Evolutionary conservation across 805 yeast genomes (phyloP), one percentile per base, ranked within the genome.

Genomic region (Clavispora santaluciae): DNA sequence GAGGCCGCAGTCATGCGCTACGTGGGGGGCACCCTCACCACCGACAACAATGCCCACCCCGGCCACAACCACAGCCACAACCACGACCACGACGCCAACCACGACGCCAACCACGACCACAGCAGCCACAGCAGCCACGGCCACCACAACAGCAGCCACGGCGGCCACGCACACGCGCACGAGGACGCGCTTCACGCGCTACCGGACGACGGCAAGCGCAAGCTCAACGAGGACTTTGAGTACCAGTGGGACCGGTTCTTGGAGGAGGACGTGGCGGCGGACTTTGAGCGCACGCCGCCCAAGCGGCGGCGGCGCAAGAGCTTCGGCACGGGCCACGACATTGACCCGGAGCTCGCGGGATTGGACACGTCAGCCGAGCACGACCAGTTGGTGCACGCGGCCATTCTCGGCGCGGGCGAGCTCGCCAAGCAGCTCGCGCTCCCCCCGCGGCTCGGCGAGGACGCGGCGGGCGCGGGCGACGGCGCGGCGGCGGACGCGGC

Each of bases 1-100:
- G 93, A 83, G 53, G 93, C 85, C 13, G 93, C 89, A 0, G 89
- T 85, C 13, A 71, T 84, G 77, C 73, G 76, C 41, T 76, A 77
- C 50, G 91, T 83, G 11, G 87, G 84, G 15, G 84, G 82, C 6
- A 74, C 81, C 1, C 59, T 82, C 31, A 77, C 69, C 13, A 18
- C 50, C 18, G 18, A 35, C 12, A 11, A 8, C 17, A 12, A 34
- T 21, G 15, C 8, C 12, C 6, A 15, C 22, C 8, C 23, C n/a
- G 11, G 11, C 20, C 12, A 35, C 3, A 5, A 15, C n/a, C 11
- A 5, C 22, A 18, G 22, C n/a, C n/a, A 24, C 3, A 17, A 33
- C n/a, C 15, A 13, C 2, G 18, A 21, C 26, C n/a, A 33, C 13
- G 15, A 20, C 13, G 7, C 5, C 8, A n/a, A 33, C 36, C 6